A percentile compares a stretch with the other conserved stretches of the same genome.
Conservation (phyloP, 202 grass and related monocot species). For the Setaria italica region DNA sequence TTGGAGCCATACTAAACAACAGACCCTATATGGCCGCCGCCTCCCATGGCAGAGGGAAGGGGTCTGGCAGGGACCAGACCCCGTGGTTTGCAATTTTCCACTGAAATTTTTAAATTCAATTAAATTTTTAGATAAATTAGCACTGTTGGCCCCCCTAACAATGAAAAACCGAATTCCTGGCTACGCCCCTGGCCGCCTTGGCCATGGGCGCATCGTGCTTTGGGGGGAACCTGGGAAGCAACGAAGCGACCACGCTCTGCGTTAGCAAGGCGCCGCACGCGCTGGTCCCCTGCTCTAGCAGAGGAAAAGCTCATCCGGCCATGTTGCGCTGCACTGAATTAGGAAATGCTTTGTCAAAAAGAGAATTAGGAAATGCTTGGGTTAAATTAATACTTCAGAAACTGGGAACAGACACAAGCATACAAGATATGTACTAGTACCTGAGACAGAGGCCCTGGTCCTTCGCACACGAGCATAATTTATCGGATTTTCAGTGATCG, state of each 20-base stretch:
- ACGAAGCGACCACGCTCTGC: background rate
- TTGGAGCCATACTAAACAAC: too few species aligned
- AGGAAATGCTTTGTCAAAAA: background rate
- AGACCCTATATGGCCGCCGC: too few species aligned
- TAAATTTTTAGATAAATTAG: too few species aligned
- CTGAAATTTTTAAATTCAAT: too few species aligned
- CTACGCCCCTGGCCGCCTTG: conserved; percentile 26
- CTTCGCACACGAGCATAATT: background rate
- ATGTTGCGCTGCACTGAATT: background rate
- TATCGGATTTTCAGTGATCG: background rate
- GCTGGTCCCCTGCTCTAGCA: background rate
- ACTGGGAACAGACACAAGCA: background rate
- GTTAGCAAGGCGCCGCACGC: background rate
- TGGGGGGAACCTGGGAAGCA: conserved; percentile 45
- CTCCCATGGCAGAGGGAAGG: too few species aligned
- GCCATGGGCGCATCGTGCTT: conserved; percentile 46
- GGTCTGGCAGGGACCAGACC: too few species aligned
- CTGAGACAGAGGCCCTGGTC: background rate
- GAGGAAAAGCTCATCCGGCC: background rate
- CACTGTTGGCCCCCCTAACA: too few species aligned
- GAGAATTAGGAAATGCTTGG: too few species aligned
- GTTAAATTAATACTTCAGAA: background rate
- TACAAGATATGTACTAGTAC: too few species aligned
- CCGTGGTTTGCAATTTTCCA: too few species aligned
- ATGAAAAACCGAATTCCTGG: too few species aligned